phyloP scores from a whole-genome alignment of 2,329 filamentous ascomycete genomes.

The Claviceps paspali region DNA sequence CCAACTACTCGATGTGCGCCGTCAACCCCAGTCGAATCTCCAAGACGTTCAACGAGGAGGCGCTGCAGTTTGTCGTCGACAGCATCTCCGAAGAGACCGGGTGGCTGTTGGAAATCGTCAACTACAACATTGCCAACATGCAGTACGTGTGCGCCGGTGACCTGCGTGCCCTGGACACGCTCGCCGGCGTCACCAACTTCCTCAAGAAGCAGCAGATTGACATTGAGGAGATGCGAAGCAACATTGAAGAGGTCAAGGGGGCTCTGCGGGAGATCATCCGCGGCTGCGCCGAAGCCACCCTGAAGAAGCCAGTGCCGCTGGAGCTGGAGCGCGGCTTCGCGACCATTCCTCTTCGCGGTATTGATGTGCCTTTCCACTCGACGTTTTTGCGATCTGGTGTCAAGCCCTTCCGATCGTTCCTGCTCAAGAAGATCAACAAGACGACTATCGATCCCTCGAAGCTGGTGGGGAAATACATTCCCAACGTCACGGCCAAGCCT shows the following conservation, averaged over 20 bases:
- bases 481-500: slow-evolving; percentile 91
- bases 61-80: slow-evolving; percentile 89
- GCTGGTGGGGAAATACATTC: slow-evolving; percentile 95
- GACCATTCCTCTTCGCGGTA: slow-evolving; percentile 90
- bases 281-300: slow-evolving; percentile 72
- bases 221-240: slow-evolving; percentile 82
- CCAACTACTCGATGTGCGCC: slow-evolving; percentile 98
- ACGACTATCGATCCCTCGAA: slow-evolving; percentile 95
- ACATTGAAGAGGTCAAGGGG: slow-evolving; percentile 79
- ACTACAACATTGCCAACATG: slow-evolving; percentile 73
- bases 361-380: slow-evolving; percentile 98
- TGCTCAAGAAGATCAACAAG: slow-evolving; percentile 99
- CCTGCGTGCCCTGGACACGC: slow-evolving; percentile 53
- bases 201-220: slow-evolving; percentile 95
- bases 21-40: slow-evolving; percentile 97
- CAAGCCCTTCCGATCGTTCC: slow-evolving; percentile 95
- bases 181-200: slow-evolving; percentile 78
- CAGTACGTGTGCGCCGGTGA: slow-evolving; percentile 61
- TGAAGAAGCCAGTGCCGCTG: slow-evolving; percentile 75
- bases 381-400: slow-evolving; percentile 96
- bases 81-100: slow-evolving; percentile 86
- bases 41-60: slow-evolving; percentile 97
- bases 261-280: slow-evolving; percentile 85
- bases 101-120: slow-evolving; percentile 98
- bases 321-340: slow-evolving; percentile 90